phyloP scores from a whole-genome alignment of 129 eudicot genomes.

The Scalesia atractyloides region DNA sequence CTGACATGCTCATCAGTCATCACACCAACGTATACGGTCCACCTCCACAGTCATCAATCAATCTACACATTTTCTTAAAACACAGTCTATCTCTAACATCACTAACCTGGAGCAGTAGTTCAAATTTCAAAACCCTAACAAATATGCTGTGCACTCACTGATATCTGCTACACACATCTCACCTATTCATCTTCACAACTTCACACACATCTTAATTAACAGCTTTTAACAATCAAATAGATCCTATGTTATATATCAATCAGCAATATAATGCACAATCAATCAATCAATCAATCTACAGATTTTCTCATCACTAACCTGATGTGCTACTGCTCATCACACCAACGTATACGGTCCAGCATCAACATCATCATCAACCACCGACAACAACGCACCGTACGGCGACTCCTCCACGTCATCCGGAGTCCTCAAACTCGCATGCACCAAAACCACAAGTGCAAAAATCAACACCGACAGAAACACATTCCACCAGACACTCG shows the following conservation, averaged over 20 bases:
- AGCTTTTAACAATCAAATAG: not conserved
- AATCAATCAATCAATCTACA: not conserved
- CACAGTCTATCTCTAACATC: too few species aligned
- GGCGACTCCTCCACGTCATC: constrained; percentile 55
- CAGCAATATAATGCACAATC: not conserved
- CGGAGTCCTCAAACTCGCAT: constrained; percentile 49
- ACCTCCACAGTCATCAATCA: constrained; percentile 39
- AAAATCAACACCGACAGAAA: constrained; percentile 34
- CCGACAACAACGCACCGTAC: constrained; percentile 52
- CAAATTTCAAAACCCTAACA: too few species aligned
- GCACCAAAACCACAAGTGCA: constrained; percentile 35
- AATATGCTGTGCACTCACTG: not conserved
- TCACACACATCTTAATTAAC: not conserved
- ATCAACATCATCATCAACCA: constrained; percentile 44
- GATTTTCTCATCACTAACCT: not conserved
- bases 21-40: constrained; percentile 42
- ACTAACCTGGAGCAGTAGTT: too few species aligned
- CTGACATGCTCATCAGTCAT: constrained; percentile 29
- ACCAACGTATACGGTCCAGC: constrained; percentile 39
- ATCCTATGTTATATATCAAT: not conserved
- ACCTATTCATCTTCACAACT: not conserved
- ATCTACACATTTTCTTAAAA: too few species aligned
- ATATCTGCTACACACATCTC: not conserved
- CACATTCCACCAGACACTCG: constrained; percentile 48
- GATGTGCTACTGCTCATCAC: constrained; percentile 19